Base-by-base conservation (phyloP, 2,329 filamentous ascomycete species). In the Colletotrichum sp. region DNA sequence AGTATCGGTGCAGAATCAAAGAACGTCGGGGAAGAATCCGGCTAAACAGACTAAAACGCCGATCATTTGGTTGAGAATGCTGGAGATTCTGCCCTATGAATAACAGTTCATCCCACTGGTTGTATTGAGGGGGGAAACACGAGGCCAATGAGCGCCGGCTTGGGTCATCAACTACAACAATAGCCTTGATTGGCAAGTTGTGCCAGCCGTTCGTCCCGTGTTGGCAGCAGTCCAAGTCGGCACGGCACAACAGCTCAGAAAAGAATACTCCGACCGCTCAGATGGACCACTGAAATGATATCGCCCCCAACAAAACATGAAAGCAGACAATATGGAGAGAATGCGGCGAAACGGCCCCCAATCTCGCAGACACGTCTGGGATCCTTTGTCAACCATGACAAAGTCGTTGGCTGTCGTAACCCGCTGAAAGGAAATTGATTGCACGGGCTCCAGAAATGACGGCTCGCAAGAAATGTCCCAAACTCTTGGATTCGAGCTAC, bases 61-160 rank as follows among this genome's bases (percentile, higher is more conserved):
- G 69, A 74, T 72, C 68, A 43, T 18, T 57, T 38, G 43, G 43
- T 51, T 51, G n/a, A 63, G 43, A 29, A 47, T 27, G n/a, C 36
- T 66, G 66, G 67, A 62, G 43, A 51, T 64, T 38, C 59, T 69
- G 61, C 43, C 61, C 43, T 67, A 38, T 24, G 62, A 31, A 47
- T 24, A 31, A 47, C 16, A 67, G 72, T 72, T 73, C 72, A 34
- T 73, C 62, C 62, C 62, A 71, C 59, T n/a, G 21, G n/a, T 43
- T 27, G 27, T 31, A 34, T 55, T 66, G 18, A 47, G 6, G 29
- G 38, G 34, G 29, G 43, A 51, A 57, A 58, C 21, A n/a, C 18
- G 43, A 58, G 36, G 34, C 62, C 62, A 66, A 66, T 66, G 24
- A 59, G 33, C 12, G 62, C n/a, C 8, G 66, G 24, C 15, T 13